Conservation (phyloP, 1,139 yeast species). For the Magnusiomyces sp. region DNA sequence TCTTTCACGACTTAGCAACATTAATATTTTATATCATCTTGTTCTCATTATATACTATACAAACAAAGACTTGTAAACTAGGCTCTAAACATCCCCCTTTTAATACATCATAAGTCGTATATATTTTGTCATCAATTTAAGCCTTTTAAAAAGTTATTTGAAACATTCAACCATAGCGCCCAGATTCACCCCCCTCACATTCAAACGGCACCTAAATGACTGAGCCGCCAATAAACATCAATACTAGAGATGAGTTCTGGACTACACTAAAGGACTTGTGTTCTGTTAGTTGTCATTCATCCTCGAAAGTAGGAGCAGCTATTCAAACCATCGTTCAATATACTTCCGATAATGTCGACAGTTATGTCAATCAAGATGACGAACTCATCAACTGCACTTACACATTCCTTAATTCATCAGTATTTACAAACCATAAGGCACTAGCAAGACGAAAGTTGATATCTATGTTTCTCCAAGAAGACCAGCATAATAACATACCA, state of each 20-base stretch:
- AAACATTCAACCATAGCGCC: too few relatives aligned
- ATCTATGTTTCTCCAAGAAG: constrained; percentile 14
- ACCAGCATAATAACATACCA: constrained; percentile 18
- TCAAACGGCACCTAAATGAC: too few relatives aligned
- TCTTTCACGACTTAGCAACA: not conserved
- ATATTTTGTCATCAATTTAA: too few relatives aligned
- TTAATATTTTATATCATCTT: not conserved
- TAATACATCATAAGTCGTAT: not conserved
- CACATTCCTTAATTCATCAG: constrained; percentile 25
- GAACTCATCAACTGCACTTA: constrained; percentile 28
- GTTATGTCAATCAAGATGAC: constrained; percentile 26
- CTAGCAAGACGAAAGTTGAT: constrained; percentile 29
- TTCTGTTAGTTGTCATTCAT: constrained; percentile 24
- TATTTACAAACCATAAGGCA: constrained; percentile 26
- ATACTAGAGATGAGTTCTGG: not conserved
- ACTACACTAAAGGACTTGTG: constrained; percentile 23
- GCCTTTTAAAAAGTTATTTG: too few relatives aligned
- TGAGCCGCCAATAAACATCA: not conserved
- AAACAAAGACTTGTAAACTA: too few relatives aligned
- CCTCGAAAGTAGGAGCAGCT: constrained; percentile 21
- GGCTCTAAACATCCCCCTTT: not conserved
- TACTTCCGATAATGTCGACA: constrained; percentile 26
- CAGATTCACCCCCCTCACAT: too few relatives aligned
- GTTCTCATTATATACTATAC: too few relatives aligned
- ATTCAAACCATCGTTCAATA: constrained; percentile 24